Percentiles rank a stretch among this genome's conserved stretches.
Conservation (phyloP, 164 flowering plant genomes). For the Vitis rotundifolia region DNA sequence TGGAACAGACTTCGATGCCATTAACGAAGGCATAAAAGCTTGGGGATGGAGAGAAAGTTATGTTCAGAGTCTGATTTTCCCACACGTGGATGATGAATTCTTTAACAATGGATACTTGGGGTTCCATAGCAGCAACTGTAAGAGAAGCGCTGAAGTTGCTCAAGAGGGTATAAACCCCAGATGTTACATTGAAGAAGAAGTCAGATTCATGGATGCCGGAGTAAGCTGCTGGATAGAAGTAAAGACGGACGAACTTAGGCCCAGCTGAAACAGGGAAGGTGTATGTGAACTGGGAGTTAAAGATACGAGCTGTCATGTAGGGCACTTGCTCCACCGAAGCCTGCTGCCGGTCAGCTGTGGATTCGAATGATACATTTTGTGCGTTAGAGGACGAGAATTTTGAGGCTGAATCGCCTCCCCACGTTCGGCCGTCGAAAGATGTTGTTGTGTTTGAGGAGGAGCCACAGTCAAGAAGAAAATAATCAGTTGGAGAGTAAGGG, state of each 20-base stretch:
- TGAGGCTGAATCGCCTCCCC: conserved; percentile 1
- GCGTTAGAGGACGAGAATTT: conserved; percentile 3
- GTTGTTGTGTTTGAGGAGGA: neutral
- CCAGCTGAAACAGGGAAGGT: conserved; percentile 5
- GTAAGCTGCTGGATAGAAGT: conserved; percentile 13
- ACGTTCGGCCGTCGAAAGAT: neutral
- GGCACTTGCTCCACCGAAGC: conserved; percentile 10
- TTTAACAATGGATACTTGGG: neutral
- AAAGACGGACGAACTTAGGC: conserved; percentile 12
- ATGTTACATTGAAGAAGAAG: conserved; percentile 15
- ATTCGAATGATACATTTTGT: too few relatives aligned
- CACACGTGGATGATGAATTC: conserved; percentile 14
- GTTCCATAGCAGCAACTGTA: too few relatives aligned
- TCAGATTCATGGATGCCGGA: neutral
- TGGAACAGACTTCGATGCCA: conserved; percentile 21
- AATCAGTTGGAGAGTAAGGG: neutral
- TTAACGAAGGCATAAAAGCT: conserved; percentile 12
- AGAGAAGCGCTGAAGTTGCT: conserved; percentile 21
- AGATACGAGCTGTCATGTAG: conserved; percentile 17
- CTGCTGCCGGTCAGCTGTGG: neutral
- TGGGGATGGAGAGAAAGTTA: neutral
- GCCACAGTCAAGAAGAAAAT: conserved; percentile 3
- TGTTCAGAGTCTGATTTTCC: neutral
- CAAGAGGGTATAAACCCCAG: conserved; percentile 5
- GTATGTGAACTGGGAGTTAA: conserved; percentile 10